Evolutionary conservation across 768 basidiomycete species (phyloP), one percentile per base, ranked within the genome.

Genomic region (Leccinum imitatum): DNA sequence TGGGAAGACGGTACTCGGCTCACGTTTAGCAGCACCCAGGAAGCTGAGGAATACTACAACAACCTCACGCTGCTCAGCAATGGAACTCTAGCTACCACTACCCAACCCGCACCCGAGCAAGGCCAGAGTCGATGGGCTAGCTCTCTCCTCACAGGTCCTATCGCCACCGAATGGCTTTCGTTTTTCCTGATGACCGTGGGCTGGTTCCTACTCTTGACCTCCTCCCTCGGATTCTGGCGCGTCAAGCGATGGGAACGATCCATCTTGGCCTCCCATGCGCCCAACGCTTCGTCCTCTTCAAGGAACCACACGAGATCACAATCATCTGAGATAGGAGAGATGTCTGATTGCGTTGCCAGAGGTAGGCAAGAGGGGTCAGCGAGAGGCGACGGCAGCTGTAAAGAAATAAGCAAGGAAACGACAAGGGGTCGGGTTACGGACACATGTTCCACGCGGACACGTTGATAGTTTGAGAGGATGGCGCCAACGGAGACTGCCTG

Each of bases 381-480:
- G 82, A 82, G 27, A 98, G 82, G 17, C 97, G 84, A 11, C 83
- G 82, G 69, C 95, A 97, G 15, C 93, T 95, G 63, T 19, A 30
- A 15, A 52, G 47, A 52, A 35, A 51, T 62, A 59, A 61, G 52
- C 15, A 63, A 39, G 21, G 19, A 27, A 50, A 37, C 30, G 25
- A 41, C 23, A 9, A 27, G 31, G 13, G 19, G 39, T 8, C 4
- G 21, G 57, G 14, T 41, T 19, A 57, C 90, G 74, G 65, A 94
- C 93, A 98, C 95, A 82, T 99, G 95, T 75, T 99, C 97, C 13
- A 99, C 95, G 56, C 97, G 86, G 17, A 98, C 88, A 25, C 97
- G 84, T 68, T 99, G 97, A 69, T 99, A 99, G 71, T 93, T 96
- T 30, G 97, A 98, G 33, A 98, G 83, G 60, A 99, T 99, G 6